Evolutionary conservation across 495 filamentous ascomycete genomes (phyloP).

Genomic region (Rusavskia elegans): DNA sequence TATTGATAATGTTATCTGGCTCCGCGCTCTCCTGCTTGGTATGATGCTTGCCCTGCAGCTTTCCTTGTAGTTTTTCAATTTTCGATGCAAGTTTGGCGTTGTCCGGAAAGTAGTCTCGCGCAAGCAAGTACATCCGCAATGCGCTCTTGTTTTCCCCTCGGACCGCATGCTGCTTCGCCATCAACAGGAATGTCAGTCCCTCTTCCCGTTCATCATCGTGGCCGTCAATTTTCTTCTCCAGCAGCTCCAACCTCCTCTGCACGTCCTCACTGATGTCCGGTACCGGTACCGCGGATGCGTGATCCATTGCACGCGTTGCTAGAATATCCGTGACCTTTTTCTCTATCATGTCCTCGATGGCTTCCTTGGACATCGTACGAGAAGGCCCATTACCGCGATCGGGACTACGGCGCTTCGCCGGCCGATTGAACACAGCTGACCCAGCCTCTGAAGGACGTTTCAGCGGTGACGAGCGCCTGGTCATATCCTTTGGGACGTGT

Average conservation of each 20-base stretch:
- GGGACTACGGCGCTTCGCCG: constrained; percentile 21
- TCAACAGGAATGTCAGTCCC: constrained; percentile 67
- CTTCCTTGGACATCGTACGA: constrained; percentile 46
- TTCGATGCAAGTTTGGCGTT: constrained; percentile 68
- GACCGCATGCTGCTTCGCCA: constrained; percentile 82
- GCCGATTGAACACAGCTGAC: constrained; percentile 16
- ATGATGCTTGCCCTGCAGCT: constrained; percentile 29
- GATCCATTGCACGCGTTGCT: constrained; percentile 39
- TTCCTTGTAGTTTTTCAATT: constrained; percentile 53
- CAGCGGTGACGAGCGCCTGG: constrained; percentile 23
- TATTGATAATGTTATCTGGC: too few relatives aligned
- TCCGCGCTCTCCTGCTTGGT: too few relatives aligned
- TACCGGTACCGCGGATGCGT: constrained; percentile 32
- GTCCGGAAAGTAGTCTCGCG: constrained; percentile 69
- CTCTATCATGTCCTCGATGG: constrained; percentile 81
- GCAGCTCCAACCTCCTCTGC: constrained; percentile 60
- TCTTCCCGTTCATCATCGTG: constrained; percentile 61
- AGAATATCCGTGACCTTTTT: constrained; percentile 81
- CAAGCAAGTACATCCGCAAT: constrained; percentile 73
- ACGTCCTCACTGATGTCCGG: constrained; percentile 56
- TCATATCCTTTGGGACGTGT: constrained; percentile 21
- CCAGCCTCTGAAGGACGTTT: constrained; percentile 14
- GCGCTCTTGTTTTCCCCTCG: constrained; percentile 64
- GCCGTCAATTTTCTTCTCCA: constrained; percentile 71
- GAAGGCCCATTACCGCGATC: constrained; percentile 4